Evolutionary conservation across 1,284 basidiomycete genomes (phyloP).

Genomic region (Entoloma clypeatum): DNA sequence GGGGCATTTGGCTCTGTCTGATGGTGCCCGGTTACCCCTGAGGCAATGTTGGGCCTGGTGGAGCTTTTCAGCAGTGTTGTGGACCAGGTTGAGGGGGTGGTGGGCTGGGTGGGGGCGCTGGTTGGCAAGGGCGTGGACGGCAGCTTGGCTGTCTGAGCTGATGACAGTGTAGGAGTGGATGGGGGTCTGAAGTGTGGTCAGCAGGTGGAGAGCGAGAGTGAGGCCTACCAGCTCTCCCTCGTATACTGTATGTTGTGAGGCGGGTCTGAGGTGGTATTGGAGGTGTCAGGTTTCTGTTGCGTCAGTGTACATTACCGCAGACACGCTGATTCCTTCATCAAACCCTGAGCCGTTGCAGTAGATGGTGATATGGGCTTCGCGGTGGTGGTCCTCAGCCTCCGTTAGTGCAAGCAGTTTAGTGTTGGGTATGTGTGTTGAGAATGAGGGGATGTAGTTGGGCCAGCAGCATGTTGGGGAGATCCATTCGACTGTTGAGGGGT

Average conservation of each 20-base stretch:
- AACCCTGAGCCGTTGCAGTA: too few species aligned
- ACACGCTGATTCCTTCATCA: too few species aligned
- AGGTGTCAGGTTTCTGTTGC: neutral
- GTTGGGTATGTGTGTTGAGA: too few species aligned
- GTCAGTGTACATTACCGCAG: constrained; percentile 5
- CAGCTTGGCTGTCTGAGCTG: neutral
- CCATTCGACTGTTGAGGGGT: too few species aligned
- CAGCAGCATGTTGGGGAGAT: too few species aligned
- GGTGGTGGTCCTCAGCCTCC: too few species aligned
- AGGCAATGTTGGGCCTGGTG: neutral
- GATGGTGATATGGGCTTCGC: too few species aligned
- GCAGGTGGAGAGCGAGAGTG: constrained; percentile 13
- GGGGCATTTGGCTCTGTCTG: neutral
- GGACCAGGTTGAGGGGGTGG: constrained; percentile 8
- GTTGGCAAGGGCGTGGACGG: neutral
- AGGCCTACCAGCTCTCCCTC: constrained; percentile 15
- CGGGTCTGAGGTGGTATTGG: constrained; percentile 11
- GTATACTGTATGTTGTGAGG: constrained; percentile 15
- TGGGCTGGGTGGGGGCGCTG: constrained; percentile 9
- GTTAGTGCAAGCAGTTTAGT: too few species aligned
- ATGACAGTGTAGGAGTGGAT: too few species aligned
- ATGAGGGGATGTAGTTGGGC: too few species aligned
- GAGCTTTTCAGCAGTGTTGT: constrained; percentile 2
- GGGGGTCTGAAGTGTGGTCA: constrained; percentile 1
- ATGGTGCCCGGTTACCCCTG: neutral